Evolutionary conservation across 768 basidiomycete genomes (phyloP), one percentile per base, ranked within the genome.

Genomic region (Lentinula raphanica): DNA sequence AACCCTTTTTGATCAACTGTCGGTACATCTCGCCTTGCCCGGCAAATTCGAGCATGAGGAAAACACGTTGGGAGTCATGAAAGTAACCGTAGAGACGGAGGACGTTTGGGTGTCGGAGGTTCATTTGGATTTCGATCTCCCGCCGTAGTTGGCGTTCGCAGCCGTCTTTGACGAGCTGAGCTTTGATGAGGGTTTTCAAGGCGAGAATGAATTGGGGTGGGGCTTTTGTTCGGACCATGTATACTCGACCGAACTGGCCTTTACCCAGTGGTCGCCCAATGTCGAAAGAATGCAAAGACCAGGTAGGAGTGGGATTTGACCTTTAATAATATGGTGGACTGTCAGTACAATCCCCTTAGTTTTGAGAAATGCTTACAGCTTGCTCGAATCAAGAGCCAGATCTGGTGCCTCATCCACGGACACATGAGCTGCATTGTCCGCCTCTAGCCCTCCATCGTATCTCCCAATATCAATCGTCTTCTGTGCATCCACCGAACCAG

Each of bases 61-160:
- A 98, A 65, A 98, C 96, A 23, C 96, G 88, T 68, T 96, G 94
- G 68, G 91, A 86, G 70, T 99, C 97, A 75, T 98, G 94, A 77
- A 98, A 98, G 77, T 94, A 98, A 32, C 96, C 95, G 64, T 98
- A 96, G 9, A 98, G 79, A 11, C 96, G 86, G 8, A 99, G 80
- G 65, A 98, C 86, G 70, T 98, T 87, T 1, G 96, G 96, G 69
- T 98, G 96, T 51, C 96, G 84, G 44, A 98, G 81, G 73, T 98
- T 94, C 68, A 92, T 90, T 65, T 98, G 96, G 58, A 99, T 98
- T 71, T 98, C 97, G 65, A 99, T 98, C 72, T 99, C 97, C 51
- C 97, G 83, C 36, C 96, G 84, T 58, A 95, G 92, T 71, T 99
- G 97, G 68, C 96, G 98, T 77, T 98, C 96, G 46, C 97, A 94